phyloP scores from a whole-genome alignment of 306 rosid species.

The Dicorynia guianensis region DNA sequence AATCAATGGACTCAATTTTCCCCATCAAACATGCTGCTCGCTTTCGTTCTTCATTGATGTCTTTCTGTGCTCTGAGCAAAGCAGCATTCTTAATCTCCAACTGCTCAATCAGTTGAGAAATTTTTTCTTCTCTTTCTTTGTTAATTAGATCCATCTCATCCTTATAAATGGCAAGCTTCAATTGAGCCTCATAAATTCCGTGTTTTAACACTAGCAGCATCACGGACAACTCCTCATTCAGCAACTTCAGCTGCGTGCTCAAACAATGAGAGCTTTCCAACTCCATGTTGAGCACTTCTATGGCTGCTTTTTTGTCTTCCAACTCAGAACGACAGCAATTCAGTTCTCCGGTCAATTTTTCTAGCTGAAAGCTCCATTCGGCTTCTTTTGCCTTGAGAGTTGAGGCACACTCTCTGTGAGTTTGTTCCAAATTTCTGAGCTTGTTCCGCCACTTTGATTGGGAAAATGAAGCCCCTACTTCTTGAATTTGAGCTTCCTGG shows the following conservation, averaged over 20 bases:
- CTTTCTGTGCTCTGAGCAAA: conserved; percentile 43
- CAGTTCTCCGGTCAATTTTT: conserved; percentile 49
- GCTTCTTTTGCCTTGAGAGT: conserved; percentile 67
- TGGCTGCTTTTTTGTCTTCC: conserved; percentile 51
- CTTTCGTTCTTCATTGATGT: conserved; percentile 46
- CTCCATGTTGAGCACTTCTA: conserved; percentile 57
- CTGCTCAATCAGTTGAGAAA: conserved; percentile 56
- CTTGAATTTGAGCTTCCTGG: conserved; percentile 82
- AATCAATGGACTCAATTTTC: conserved; percentile 55
- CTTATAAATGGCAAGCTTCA: conserved; percentile 52
- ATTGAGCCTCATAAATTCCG: conserved; percentile 67
- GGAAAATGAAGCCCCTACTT: conserved; percentile 69
- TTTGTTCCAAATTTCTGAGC: conserved; percentile 62
- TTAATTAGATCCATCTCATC: conserved; percentile 47
- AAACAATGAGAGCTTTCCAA: conserved; percentile 58
- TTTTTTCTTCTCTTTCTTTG: conserved; percentile 54
- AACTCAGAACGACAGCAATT: conserved; percentile 50
- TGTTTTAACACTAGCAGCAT: conserved; percentile 66
- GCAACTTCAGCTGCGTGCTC: conserved; percentile 62
- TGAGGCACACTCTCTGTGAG: conserved; percentile 57
- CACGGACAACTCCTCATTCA: conserved; percentile 74
- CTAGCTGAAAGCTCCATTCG: conserved; percentile 56
- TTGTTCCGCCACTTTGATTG: conserved; percentile 67
- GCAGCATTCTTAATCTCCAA: conserved; percentile 68
- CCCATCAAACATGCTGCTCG: conserved; percentile 44